phyloP scores from a whole-genome alignment of 148 eudicot genomes.

The Drosera capensis region DNA sequence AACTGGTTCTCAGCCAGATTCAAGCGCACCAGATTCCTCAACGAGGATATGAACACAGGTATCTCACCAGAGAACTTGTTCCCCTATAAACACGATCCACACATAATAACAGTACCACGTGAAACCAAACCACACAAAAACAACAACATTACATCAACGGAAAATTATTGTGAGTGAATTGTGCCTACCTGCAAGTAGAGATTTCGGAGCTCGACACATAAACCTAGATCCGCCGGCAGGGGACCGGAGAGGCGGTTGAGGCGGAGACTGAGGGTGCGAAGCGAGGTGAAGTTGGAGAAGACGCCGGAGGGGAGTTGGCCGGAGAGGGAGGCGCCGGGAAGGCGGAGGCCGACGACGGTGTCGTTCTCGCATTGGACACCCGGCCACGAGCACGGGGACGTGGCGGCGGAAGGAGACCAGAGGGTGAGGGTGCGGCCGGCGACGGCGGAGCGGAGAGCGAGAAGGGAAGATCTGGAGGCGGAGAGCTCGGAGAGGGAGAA shows the following conservation, averaged over 20 bases:
- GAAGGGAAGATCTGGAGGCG: constrained; percentile 31
- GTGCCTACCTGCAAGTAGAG: constrained; percentile 58
- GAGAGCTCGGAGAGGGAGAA: constrained; percentile 21
- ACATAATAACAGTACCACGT: too few species aligned
- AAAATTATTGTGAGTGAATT: too few species aligned
- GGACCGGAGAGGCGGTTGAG: constrained; percentile 47
- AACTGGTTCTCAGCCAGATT: constrained; percentile 46
- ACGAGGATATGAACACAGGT: constrained; percentile 8
- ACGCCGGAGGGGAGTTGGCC: constrained; percentile 41
- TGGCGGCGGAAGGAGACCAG: constrained; percentile 30
- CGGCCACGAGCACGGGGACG: constrained; percentile 39
- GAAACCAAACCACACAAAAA: too few species aligned
- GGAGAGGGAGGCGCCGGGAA: constrained; percentile 63
- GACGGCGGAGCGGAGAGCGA: constrained; percentile 35
- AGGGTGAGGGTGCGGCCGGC: constrained; percentile 36
- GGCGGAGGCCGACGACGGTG: constrained; percentile 41
- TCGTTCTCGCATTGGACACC: constrained; percentile 34
- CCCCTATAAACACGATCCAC: too few species aligned
- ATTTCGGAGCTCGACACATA: constrained; percentile 22
- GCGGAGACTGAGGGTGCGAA: constrained; percentile 49
- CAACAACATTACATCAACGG: too few species aligned
- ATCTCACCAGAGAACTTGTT: constrained; percentile 39
- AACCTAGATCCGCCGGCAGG: constrained; percentile 32
- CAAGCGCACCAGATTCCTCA: constrained; percentile 28
- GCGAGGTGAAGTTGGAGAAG: constrained; percentile 32